These are phyloP conservation scores for Chlorella ohadii DNA, from an alignment of 139 green algal genomes.

Conservation along the genomic window DNA sequence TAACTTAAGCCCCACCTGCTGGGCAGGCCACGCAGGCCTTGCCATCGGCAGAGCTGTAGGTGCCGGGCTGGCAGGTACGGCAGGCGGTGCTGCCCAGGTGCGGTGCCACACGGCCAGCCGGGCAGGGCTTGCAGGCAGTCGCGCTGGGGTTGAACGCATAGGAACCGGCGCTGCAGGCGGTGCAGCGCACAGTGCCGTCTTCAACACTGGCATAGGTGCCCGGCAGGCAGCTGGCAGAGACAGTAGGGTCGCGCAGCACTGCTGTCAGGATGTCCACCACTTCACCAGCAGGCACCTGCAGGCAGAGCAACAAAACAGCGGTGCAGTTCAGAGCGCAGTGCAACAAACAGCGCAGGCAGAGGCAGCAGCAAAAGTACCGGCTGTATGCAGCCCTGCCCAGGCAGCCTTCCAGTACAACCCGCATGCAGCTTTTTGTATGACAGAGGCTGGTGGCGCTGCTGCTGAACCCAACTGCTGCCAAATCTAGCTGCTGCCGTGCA, in stretches of 20 bases:
- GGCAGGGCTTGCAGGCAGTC: constrained; percentile 12
- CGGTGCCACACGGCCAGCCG: not conserved
- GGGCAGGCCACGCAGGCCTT: constrained; percentile 40
- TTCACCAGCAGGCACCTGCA: constrained; percentile 37
- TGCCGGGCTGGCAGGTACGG: constrained; percentile 44
- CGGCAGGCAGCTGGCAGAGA: not conserved
- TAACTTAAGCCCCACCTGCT: not conserved
- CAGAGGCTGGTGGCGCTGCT: too few relatives aligned
- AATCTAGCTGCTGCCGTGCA: too few relatives aligned
- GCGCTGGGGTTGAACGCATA: not conserved
- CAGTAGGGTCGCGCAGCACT: not conserved
- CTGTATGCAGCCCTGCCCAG: too few relatives aligned
- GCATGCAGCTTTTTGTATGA: too few relatives aligned
- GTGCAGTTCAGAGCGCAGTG: not conserved
- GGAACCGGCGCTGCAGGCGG: not conserved
- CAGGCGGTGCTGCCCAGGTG: constrained; percentile 26
- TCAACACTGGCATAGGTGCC: not conserved
- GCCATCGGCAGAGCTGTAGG: constrained; percentile 1
- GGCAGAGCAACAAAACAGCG: not conserved
- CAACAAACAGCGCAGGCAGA: too few relatives aligned
- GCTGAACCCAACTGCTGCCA: too few relatives aligned
- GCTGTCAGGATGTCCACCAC: constrained; percentile 42
- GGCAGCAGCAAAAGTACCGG: too few relatives aligned
- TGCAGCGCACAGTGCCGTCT: not conserved
- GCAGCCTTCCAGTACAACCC: too few relatives aligned